These are phyloP conservation scores for Hansenula anomala DNA, from an alignment of 1,139 yeast genomes.

Conservation along the genomic window DNA sequence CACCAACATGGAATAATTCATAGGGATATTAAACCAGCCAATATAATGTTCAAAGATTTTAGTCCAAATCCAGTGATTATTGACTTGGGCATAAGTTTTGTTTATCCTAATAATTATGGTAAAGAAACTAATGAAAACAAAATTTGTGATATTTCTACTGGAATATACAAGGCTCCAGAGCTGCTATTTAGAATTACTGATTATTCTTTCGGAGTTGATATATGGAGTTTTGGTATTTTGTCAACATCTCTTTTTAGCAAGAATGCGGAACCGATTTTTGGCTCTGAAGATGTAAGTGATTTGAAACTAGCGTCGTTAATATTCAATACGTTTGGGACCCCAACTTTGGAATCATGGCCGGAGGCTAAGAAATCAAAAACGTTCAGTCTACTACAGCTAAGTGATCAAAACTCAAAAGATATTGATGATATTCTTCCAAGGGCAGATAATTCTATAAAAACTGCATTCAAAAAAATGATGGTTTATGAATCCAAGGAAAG, in stretches of 20 bases:
- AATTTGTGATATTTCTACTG: slow-evolving; percentile 71
- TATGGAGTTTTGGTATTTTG: slow-evolving; percentile 78
- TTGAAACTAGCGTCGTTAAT: slow-evolving; percentile 60
- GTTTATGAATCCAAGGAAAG: slow-evolving; percentile 35
- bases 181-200: slow-evolving; percentile 61
- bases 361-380: slow-evolving; percentile 37
- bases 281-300: slow-evolving; percentile 47
- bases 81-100: slow-evolving; percentile 79
- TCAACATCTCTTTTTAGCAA: slow-evolving; percentile 54
- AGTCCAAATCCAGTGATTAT: slow-evolving; percentile 41
- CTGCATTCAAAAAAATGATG: slow-evolving; percentile 27
- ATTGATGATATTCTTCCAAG: slow-evolving; percentile 31
- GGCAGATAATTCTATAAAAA: slow-evolving; percentile 22
- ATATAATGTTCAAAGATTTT: slow-evolving; percentile 46
- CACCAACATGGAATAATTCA: slow-evolving; percentile 70
- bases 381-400: slow-evolving; percentile 33
- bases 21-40: slow-evolving; percentile 82
- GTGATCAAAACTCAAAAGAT: slow-evolving; percentile 27
- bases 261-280: slow-evolving; percentile 36
- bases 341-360: slow-evolving; percentile 46
- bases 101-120: slow-evolving; percentile 31
- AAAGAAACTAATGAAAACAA: slow-evolving; percentile 45
- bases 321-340: slow-evolving; percentile 66
- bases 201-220: slow-evolving; percentile 63
- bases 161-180: slow-evolving; percentile 82